A percentile compares a stretch with the other conserved stretches of the same genome.
Conservation (phyloP, 78 protist genomes). For the Isochrysis galbana region DNA sequence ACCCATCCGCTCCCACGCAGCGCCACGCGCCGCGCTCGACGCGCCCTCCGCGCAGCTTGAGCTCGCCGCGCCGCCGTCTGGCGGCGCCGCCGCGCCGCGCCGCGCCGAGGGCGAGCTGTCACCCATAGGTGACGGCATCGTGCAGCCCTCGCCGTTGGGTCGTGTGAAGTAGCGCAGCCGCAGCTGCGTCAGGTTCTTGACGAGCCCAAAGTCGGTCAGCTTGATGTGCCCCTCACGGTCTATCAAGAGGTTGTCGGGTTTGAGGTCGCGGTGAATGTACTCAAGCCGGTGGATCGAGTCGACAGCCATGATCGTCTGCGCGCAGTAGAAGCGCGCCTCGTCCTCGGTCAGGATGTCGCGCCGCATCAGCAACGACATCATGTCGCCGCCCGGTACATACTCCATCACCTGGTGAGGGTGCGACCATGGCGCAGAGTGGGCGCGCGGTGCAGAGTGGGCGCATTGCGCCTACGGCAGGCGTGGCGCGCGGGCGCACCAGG, state of each 20-base stretch:
- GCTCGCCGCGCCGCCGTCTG: no score
- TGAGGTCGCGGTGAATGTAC: constrained; percentile 48
- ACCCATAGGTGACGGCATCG: background rate
- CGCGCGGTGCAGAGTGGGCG: no score
- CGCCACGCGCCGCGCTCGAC: no score
- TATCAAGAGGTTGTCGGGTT: constrained; percentile 22
- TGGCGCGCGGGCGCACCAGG: no score
- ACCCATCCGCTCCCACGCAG: no score
- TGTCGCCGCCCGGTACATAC: constrained; percentile 54
- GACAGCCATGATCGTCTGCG: constrained; percentile 29
- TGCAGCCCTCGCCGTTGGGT: background rate
- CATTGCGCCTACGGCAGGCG: no score
- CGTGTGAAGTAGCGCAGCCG: background rate
- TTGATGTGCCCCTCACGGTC: constrained; percentile 35
- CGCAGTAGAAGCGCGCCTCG: constrained; percentile 43
- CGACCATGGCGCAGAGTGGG: no score
- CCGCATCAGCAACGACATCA: constrained; percentile 48
- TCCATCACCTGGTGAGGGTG: no score
- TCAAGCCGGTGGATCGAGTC: background rate
- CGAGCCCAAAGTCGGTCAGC: constrained; percentile 86
- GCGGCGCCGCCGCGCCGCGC: no score
- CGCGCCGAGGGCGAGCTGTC: no score
- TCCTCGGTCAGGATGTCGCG: constrained; percentile 35
- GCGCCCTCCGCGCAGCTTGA: no score
- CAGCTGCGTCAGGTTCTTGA: constrained; percentile 51